Evolutionary conservation across 106 monocot species (phyloP).

Genomic region (Alisma plantagoaquatica): DNA sequence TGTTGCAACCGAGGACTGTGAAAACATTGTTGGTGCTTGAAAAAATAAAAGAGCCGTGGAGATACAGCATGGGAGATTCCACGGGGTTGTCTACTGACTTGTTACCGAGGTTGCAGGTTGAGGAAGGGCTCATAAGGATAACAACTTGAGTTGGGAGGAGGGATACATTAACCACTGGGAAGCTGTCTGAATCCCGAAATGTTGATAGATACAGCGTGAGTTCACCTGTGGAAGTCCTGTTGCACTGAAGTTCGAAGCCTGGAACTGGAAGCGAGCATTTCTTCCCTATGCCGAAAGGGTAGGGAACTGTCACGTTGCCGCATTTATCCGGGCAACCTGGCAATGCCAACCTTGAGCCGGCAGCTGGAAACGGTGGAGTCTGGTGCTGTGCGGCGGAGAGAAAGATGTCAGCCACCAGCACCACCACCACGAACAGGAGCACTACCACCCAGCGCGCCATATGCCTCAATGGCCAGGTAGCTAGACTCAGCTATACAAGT

Average conservation of each 20-base stretch:
- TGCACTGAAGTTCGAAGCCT: constrained; percentile 32
- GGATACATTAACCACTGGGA: too few relatives aligned
- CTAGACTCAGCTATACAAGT: too few relatives aligned
- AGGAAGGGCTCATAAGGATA: neutral
- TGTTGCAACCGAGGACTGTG: constrained; percentile 41
- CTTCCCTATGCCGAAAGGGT: constrained; percentile 32
- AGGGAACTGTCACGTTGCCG: constrained; percentile 33
- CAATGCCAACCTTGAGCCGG: neutral
- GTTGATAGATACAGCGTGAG: too few relatives aligned
- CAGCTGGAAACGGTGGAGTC: too few relatives aligned
- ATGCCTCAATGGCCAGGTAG: too few relatives aligned
- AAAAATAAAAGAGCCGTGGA: constrained; percentile 14
- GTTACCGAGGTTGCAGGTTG: neutral
- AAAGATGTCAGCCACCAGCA: too few relatives aligned
- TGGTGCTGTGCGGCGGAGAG: too few relatives aligned
- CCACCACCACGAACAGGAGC: too few relatives aligned
- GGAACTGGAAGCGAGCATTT: constrained; percentile 17
- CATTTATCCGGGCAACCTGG: constrained; percentile 12
- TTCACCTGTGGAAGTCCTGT: too few relatives aligned
- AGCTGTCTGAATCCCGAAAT: too few relatives aligned
- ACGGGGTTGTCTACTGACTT: neutral
- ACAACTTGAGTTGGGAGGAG: constrained; percentile 17
- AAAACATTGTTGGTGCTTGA: constrained; percentile 30
- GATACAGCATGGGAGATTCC: neutral
- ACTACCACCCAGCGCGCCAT: too few relatives aligned